Conservation (phyloP, 1,139 yeast genomes). For the Kodamaea alishanica region DNA sequence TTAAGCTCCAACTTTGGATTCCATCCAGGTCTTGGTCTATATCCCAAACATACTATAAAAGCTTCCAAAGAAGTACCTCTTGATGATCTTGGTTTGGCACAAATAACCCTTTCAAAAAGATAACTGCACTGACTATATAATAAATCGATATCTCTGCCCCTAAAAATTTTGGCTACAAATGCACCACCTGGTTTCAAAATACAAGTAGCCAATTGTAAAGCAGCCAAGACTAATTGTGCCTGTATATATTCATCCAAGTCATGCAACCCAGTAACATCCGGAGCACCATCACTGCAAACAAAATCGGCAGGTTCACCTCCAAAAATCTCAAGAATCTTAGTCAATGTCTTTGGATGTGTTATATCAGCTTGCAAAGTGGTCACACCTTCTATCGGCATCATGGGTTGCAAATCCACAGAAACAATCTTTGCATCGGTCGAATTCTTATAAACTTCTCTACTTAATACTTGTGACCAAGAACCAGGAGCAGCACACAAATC, state of each 20-base stretch:
- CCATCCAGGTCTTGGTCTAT: constrained; percentile 81
- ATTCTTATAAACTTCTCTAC: constrained; percentile 51
- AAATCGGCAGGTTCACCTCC: constrained; percentile 93
- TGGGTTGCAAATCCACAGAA: constrained; percentile 94
- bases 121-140: constrained; percentile 84
- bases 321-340: constrained; percentile 69
- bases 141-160: constrained; percentile 93
- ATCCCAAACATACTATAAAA: constrained; percentile 87
- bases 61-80: constrained; percentile 93
- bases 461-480: constrained; percentile 96
- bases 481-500: constrained; percentile 99
- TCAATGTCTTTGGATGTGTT: constrained; percentile 87
- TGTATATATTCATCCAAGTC: constrained; percentile 96
- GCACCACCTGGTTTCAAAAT: constrained; percentile 83
- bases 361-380: constrained; percentile 92
- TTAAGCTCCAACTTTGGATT: constrained; percentile 56
- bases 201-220: constrained; percentile 86
- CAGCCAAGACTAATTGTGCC: constrained; percentile 87
- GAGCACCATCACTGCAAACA: constrained; percentile 97
- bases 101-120: constrained; percentile 77
- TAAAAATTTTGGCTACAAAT: constrained; percentile 91
- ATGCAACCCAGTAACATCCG: constrained; percentile 96
- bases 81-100: constrained; percentile 94
- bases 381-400: constrained; percentile 90
- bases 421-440: constrained; percentile 63